Evolutionary conservation across 2,329 filamentous ascomycete genomes (phyloP), one percentile per base, ranked within the genome.

Genomic region (Trichoderma sp.): DNA sequence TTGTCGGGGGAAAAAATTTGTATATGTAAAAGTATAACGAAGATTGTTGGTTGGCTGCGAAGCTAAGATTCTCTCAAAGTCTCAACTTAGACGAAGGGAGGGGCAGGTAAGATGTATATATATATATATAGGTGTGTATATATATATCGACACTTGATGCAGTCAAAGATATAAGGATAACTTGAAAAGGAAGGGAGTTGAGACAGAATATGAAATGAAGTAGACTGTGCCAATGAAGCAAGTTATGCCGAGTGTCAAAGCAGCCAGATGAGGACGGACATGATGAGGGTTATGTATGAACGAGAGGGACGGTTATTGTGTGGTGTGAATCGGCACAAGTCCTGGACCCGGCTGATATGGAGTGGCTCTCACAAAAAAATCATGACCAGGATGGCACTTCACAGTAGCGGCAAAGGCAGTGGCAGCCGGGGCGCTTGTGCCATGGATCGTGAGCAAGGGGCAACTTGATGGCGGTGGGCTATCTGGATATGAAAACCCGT

Each of bases 221-320:
- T 31, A 24, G 60, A 47, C 59, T 69, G 55, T 52, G 67, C 21
- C 19, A 65, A 59, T 61, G 68, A 69, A 63, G 55, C 40, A 52
- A 60, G 53, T 57, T 69, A 64, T 69, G 61, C 68, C 62, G 61
- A 47, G 68, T 60, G 61, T 37, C 49, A 57, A 52, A 57, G 29
- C 53, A 33, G 43, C 59, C 56, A 43, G 61, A 62, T 68, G 57
- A 49, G 47, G 59, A 69, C 70, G 58, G 73, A 73, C 71, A 61
- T 68, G 64, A 24, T 64, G 72, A 71, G 65, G 70, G 67, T 72
- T 73, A 76, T 74, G 74, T 73, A 75, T 74, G 73, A 74, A 74
- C 74, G 64, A 68, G 57, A 47, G 49, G 68, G 62, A 58, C 31
- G 67, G 68, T 49, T 52, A 19, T n/a, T 61, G 68, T 49, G 63